phyloP scores from a whole-genome alignment of 2,329 filamentous ascomycete genomes.

The Metarhizium robertsii region DNA sequence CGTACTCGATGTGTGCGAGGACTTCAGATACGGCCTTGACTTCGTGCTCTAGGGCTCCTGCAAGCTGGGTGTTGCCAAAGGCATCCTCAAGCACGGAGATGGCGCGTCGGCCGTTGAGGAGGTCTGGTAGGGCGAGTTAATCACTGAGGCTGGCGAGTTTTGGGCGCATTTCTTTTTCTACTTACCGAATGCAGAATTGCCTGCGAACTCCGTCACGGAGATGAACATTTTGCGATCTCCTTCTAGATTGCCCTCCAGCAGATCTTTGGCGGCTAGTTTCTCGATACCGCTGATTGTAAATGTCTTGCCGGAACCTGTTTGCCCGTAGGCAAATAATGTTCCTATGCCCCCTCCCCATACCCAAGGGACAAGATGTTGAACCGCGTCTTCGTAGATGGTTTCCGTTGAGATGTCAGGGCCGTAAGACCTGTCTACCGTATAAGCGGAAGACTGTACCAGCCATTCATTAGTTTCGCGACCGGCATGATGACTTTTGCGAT shows the following conservation, averaged over 20 bases:
- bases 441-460: no score
- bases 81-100: no score
- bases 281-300: constrained; percentile 33
- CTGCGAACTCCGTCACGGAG: constrained; percentile 29
- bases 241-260: constrained; percentile 16
- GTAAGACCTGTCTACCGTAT: no score
- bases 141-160: not conserved
- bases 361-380: constrained; percentile 27
- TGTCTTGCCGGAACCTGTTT: constrained; percentile 40
- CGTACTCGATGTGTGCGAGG: no score
- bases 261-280: constrained; percentile 16
- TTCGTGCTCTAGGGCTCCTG: no score
- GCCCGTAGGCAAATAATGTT: constrained; percentile 40
- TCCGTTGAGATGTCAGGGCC: no score
- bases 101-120: no score
- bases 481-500: no score
- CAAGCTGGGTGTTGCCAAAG: no score
- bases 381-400: no score
- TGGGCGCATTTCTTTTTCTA: not conserved
- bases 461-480: no score
- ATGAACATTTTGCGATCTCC: constrained; percentile 23
- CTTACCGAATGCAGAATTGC: constrained; percentile 22
- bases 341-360: constrained; percentile 36
- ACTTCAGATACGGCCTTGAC: no score
- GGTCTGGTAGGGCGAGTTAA: not conserved